Conservation (phyloP, 768 basidiomycete species). For the Cyathus striatus region DNA sequence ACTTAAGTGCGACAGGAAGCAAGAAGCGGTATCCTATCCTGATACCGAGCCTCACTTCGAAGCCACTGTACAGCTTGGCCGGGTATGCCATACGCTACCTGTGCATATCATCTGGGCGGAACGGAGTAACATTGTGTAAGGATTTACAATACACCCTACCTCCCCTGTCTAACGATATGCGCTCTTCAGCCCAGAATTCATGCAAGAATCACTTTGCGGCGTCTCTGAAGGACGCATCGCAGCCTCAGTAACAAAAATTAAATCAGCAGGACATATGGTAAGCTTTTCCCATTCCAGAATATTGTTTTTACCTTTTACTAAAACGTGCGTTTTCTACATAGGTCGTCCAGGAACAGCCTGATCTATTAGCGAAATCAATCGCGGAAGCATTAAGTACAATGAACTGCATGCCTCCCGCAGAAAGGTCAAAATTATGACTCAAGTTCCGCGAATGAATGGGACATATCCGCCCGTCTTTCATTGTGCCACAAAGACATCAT, state of each 20-base stretch:
- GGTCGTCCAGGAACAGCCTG: conserved; percentile 42
- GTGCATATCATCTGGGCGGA: conserved; percentile 46
- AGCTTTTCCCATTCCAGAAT: conserved; percentile 5
- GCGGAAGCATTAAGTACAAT: conserved; percentile 26
- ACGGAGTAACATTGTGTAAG: conserved; percentile 39
- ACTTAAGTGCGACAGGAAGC: conserved; percentile 38
- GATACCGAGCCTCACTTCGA: conserved; percentile 41
- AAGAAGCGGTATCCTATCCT: conserved; percentile 41
- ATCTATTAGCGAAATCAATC: conserved; percentile 29
- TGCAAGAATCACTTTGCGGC: conserved; percentile 39
- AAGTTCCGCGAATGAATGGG: no score
- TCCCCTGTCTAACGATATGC: background rate
- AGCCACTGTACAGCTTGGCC: conserved; percentile 23
- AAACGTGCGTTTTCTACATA: conserved; percentile 7
- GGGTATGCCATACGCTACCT: conserved; percentile 28
- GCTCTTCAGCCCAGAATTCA: conserved; percentile 30
- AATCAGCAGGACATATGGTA: conserved; percentile 45
- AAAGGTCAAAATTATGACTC: background rate
- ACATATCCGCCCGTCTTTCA: no score
- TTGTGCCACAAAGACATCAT: no score
- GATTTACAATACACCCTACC: no score
- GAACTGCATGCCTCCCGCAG: conserved; percentile 2
- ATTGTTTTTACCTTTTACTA: background rate
- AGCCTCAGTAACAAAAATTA: conserved; percentile 37
- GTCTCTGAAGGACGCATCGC: conserved; percentile 30